phyloP scores from a whole-genome alignment of 345 rosid genomes.

The Sisymbrium irio region DNA sequence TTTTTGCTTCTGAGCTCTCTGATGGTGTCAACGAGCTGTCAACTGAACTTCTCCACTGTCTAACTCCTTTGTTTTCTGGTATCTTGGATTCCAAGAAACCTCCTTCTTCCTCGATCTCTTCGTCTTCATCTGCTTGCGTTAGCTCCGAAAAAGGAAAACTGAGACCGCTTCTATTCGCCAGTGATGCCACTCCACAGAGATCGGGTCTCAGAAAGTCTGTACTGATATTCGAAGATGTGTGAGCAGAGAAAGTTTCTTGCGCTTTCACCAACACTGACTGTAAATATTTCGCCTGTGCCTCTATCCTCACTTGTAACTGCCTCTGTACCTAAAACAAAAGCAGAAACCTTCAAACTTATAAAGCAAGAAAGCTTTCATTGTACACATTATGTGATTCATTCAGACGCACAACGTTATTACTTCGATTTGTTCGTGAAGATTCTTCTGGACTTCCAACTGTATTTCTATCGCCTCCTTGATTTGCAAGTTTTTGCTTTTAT shows the following conservation, averaged over 20 bases:
- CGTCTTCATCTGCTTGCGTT: slow-evolving; percentile 5
- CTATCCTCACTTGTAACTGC: slow-evolving; percentile 66
- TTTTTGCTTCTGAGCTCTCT: slow-evolving; percentile 51
- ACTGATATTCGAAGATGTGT: slow-evolving; percentile 34
- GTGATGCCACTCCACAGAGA: slow-evolving; percentile 51
- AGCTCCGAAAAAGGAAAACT: slow-evolving; percentile 45
- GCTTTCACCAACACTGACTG: slow-evolving; percentile 75
- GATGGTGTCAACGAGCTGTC: slow-evolving; percentile 75
- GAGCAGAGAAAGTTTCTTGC: slow-evolving; percentile 46
- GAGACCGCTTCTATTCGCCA: slow-evolving; percentile 47
- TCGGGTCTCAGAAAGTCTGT: slow-evolving; percentile 56
- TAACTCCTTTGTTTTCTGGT: neutral
- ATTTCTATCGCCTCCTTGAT: neutral
- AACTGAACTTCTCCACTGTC: slow-evolving; percentile 41
- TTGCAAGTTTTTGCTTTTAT: neutral
- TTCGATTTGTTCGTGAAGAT: slow-evolving; percentile 1
- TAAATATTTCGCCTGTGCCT: slow-evolving; percentile 78
- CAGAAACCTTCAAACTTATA: neutral
- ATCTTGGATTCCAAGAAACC: slow-evolving; percentile 5
- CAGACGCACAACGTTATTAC: neutral
- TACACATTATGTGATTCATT: neutral
- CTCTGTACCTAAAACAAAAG: slow-evolving; percentile 58
- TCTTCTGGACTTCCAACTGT: neutral
- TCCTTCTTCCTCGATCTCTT: neutral
- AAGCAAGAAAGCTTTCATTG: neutral